Evolutionary conservation across 208 protist species (phyloP).

Genomic region (Naegleria lovaniensis): DNA sequence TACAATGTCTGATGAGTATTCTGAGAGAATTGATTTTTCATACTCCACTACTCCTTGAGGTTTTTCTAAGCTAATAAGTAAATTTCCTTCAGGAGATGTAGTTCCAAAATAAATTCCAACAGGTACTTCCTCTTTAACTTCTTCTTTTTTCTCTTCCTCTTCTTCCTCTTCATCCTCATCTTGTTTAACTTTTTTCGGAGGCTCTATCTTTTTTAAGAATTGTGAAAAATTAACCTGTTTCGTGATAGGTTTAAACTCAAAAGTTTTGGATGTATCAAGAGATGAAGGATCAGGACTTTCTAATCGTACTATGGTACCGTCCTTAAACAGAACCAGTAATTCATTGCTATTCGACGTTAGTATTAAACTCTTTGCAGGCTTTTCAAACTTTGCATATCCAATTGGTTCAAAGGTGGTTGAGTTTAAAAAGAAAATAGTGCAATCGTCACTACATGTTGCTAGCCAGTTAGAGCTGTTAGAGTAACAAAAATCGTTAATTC

Average conservation of each 20-base stretch:
- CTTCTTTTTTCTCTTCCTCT: not conserved
- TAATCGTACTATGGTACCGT: not conserved
- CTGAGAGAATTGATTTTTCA: not conserved
- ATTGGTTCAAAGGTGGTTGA: not conserved
- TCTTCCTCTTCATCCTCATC: conserved; percentile 37
- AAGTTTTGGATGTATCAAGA: conserved; percentile 24
- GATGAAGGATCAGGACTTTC: not conserved
- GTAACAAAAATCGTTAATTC: conserved; percentile 64
- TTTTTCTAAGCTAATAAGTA: not conserved
- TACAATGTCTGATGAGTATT: not conserved
- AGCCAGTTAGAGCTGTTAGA: conserved; percentile 55
- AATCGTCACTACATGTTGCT: conserved; percentile 66
- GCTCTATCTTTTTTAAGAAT: not conserved
- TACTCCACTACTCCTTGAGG: not conserved
- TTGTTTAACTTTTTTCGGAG: conserved; percentile 46
- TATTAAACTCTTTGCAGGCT: not conserved
- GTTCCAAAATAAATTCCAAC: not conserved
- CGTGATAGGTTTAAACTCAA: not conserved
- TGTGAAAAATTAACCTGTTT: not conserved
- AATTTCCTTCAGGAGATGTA: not conserved
- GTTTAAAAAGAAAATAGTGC: conserved; percentile 83
- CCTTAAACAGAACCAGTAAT: not conserved
- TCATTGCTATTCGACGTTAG: not conserved
- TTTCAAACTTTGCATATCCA: not conserved
- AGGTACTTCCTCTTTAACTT: not conserved